These are phyloP conservation scores for Didymosphaeria variabile DNA, from an alignment of 2,329 filamentous ascomycete species.

Conservation along the genomic window DNA sequence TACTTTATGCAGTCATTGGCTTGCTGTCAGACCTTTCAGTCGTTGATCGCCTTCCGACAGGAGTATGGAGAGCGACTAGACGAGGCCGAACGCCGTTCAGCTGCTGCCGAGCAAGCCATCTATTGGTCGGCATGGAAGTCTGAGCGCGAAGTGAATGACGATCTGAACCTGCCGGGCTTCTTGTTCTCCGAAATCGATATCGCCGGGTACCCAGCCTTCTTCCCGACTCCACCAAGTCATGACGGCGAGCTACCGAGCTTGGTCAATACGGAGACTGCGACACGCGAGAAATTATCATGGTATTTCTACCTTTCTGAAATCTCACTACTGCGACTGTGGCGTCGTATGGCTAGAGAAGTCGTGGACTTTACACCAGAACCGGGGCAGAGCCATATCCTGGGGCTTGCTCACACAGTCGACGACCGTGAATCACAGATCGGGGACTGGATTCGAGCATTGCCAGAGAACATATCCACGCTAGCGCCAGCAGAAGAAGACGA, in stretches of 20 bases:
- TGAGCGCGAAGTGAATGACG: constrained; percentile 14
- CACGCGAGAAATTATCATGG: constrained; percentile 3
- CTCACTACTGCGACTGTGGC: constrained; percentile 14
- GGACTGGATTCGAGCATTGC: constrained; percentile 12
- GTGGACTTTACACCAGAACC: not conserved
- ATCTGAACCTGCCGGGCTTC: constrained; percentile 1
- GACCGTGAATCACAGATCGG: constrained; percentile 3
- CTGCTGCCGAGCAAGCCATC: constrained; percentile 5
- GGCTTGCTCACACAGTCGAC: constrained; percentile 1
- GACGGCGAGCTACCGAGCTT: not conserved
- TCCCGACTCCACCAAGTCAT: constrained; percentile 1
- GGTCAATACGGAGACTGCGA: not conserved
- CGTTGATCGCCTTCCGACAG: not conserved
- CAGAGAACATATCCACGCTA: constrained; percentile 1
- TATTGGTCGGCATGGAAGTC: constrained; percentile 26
- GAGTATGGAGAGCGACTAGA: not conserved
- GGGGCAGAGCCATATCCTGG: not conserved
- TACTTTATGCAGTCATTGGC: constrained; percentile 3
- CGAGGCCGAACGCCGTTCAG: not conserved
- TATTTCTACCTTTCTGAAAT: constrained; percentile 25
- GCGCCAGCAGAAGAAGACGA: constrained; percentile 7
- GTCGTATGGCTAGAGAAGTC: not conserved
- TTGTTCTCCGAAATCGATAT: constrained; percentile 16
- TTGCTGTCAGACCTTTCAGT: constrained; percentile 1
- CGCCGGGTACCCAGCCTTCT: not conserved